Evolutionary conservation across 345 rosid genomes (phyloP).

Genomic region (Gossypium australe): DNA sequence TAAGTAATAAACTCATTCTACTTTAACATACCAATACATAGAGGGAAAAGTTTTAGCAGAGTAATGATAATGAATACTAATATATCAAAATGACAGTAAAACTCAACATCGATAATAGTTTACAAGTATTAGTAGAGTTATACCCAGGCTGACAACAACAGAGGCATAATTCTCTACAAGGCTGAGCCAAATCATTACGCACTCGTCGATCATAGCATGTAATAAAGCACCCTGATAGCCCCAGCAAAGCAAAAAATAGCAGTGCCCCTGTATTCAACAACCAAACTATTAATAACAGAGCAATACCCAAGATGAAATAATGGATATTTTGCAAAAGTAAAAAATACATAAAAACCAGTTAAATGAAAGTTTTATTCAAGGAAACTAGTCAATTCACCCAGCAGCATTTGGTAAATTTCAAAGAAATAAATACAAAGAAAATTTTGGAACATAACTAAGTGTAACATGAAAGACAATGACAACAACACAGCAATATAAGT

Average conservation of each 20-base stretch:
- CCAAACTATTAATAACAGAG: not conserved
- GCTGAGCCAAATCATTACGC: constrained; percentile 93
- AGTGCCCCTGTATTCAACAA: constrained; percentile 66
- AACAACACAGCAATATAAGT: not conserved
- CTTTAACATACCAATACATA: not conserved
- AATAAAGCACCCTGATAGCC: constrained; percentile 96
- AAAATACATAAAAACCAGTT: not conserved
- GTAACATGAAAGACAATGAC: constrained; percentile 9
- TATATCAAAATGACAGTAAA: not conserved
- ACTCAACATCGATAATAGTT: not conserved
- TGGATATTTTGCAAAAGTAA: not conserved
- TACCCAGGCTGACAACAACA: constrained; percentile 99
- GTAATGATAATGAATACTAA: not conserved
- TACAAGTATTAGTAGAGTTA: not conserved
- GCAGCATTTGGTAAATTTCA: not conserved
- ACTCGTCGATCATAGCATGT: constrained; percentile 99
- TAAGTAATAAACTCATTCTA: not conserved
- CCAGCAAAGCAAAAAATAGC: constrained; percentile 92
- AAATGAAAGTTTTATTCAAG: not conserved
- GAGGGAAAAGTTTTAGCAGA: not conserved
- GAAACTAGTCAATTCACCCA: not conserved
- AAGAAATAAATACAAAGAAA: not conserved
- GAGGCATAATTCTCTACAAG: constrained; percentile 94
- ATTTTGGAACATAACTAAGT: not conserved
- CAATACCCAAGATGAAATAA: not conserved